These are phyloP conservation scores for Fraxinus sp. DNA, from an alignment of 305 asterid genomes.

Conservation along the genomic window DNA sequence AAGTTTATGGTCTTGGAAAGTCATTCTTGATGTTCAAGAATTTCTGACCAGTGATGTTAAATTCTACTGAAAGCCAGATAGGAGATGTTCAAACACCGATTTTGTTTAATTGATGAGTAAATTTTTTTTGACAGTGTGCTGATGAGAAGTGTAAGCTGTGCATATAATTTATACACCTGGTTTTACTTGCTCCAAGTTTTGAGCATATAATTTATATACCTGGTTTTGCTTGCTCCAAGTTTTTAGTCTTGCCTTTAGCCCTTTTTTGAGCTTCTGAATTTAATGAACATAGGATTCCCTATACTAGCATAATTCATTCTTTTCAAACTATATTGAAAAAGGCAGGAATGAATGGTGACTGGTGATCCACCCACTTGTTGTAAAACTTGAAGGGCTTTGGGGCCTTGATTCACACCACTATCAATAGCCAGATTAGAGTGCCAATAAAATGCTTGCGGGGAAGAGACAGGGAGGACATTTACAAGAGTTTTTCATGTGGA, in stretches of 20 bases:
- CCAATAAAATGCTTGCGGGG: neutral
- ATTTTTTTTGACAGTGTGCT: neutral
- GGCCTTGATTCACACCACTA: neutral
- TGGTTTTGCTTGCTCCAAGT: neutral
- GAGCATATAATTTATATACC: neutral
- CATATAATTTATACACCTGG: neutral
- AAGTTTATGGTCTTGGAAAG: neutral
- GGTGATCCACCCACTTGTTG: neutral
- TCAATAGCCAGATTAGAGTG: neutral
- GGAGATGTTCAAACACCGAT: neutral
- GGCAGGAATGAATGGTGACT: neutral
- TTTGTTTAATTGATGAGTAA: neutral
- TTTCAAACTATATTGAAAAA: neutral
- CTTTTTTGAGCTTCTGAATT: neutral
- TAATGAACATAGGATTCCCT: neutral
- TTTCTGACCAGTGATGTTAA: neutral
- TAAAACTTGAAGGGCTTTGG: neutral
- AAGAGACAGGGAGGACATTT: neutral
- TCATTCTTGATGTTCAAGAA: neutral
- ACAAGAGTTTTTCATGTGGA: neutral
- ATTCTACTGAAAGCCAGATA: slow-evolving; percentile 5
- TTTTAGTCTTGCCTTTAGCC: neutral
- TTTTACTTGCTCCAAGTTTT: too few species aligned
- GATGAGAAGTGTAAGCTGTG: neutral
- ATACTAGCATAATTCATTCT: neutral